Percentiles rank a stretch among this genome's conserved stretches.
Evolutionary conservation across 2,329 filamentous ascomycete species (phyloP).

Genomic region (Hypoxylon sp.): DNA sequence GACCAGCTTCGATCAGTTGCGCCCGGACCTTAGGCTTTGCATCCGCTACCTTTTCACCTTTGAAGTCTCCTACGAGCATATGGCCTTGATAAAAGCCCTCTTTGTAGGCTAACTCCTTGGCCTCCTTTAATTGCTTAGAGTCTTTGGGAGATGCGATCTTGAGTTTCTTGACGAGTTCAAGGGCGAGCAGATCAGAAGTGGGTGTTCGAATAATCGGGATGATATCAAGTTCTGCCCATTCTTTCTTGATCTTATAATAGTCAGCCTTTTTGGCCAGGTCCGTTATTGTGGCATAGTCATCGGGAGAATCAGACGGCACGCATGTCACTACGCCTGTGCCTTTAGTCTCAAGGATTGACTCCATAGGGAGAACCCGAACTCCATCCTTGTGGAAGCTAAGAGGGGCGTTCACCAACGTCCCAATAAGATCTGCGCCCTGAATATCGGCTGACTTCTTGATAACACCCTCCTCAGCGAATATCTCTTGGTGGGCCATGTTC

Average conservation of each 20-base stretch:
- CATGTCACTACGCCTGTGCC: constrained; percentile 97
- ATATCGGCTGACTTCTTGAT: constrained; percentile 82
- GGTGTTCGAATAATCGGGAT: constrained; percentile 91
- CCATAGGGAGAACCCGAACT: constrained; percentile 94
- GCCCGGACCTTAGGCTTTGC: constrained; percentile 89
- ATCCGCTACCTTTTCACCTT: constrained; percentile 86
- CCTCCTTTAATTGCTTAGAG: constrained; percentile 88
- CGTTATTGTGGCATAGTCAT: constrained; percentile 90
- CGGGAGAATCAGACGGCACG: constrained; percentile 94
- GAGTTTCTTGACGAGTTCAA: constrained; percentile 87
- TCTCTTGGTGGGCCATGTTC: constrained; percentile 96
- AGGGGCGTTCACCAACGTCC: constrained; percentile 90
- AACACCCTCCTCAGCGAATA: constrained; percentile 74
- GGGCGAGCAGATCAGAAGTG: constrained; percentile 85
- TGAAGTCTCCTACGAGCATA: constrained; percentile 89
- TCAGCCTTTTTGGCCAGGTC: constrained; percentile 96
- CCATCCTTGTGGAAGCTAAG: constrained; percentile 87
- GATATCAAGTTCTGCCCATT: constrained; percentile 94
- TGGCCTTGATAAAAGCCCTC: constrained; percentile 97
- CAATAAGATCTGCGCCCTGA: constrained; percentile 83
- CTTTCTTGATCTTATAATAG: constrained; percentile 95
- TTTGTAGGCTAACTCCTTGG: constrained; percentile 97
- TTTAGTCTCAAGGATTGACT: constrained; percentile 85
- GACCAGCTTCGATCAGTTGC: constrained; percentile 80
- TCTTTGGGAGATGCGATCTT: constrained; percentile 99